Percentiles rank a stretch among this genome's conserved stretches.
Conservation (phyloP, 2,329 filamentous ascomycete genomes). For the Sporothrix pallida region DNA sequence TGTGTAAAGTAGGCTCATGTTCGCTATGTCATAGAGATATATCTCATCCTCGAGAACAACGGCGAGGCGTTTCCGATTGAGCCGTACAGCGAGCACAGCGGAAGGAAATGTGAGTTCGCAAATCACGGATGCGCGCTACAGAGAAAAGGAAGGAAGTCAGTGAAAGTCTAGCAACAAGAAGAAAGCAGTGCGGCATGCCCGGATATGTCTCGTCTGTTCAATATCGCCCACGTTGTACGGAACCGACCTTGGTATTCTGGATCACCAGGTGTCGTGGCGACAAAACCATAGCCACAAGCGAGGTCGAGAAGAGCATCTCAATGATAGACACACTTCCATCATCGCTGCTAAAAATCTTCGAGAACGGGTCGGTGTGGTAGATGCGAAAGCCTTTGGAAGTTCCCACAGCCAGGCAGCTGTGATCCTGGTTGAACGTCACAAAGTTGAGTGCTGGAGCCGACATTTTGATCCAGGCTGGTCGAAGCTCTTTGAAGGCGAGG, state of each 20-base stretch:
- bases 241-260: constrained; percentile 88
- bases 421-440: constrained; percentile 99
- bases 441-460: constrained; percentile 83
- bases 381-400: constrained; percentile 94
- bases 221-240: too few species aligned
- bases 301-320: constrained; percentile 99
- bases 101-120: constrained; percentile 98
- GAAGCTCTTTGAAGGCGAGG: constrained; percentile 31
- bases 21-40: constrained; percentile 98
- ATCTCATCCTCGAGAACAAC: constrained; percentile 96
- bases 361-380: constrained; percentile 95
- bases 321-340: constrained; percentile 95
- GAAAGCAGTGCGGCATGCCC: too few species aligned
- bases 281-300: constrained; percentile 88
- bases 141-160: too few species aligned
- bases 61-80: constrained; percentile 92
- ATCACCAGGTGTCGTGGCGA: constrained; percentile 93
- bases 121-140: constrained; percentile 75
- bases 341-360: constrained; percentile 91
- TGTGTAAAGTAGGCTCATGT: constrained; percentile 93
- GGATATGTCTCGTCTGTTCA: too few species aligned
- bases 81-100: constrained; percentile 88
- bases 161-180: background rate
- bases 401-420: constrained; percentile 93
- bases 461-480: constrained; percentile 54